Base-by-base conservation (phyloP, 495 filamentous ascomycete species). In the Glutinoglossum americanum region DNA sequence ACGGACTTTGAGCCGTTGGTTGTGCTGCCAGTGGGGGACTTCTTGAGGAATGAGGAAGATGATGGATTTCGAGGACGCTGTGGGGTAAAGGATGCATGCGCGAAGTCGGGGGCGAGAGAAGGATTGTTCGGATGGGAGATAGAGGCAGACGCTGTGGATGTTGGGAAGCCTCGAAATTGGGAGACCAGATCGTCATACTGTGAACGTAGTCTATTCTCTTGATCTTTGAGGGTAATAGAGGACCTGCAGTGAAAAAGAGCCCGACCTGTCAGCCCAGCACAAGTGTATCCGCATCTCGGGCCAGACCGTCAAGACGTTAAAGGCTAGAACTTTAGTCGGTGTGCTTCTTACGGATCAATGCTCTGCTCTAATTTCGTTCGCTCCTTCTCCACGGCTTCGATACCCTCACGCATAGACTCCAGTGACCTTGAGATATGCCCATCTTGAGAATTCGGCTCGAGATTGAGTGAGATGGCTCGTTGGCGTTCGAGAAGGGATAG, bases 381-480 rank as follows among this genome's bases (percentile, higher is more conserved):
- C 60, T 92, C 82, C 49, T 78, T 74, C 63, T 85, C 81, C 25
- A 94, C 72, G 13, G 76, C 69, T 61, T 87, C 81, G 61, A 98
- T 77, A 17, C 92, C 89, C 60, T 89, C 85, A 45, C 79, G 79
- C 54, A 98, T 77, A 39, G 84, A 85, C 32, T 93, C 85, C 44
- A 98, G 76, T 10, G 89, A 94, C 47, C 86, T 76, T 6, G 87
- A 89, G 60, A 96, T 92, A 62, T 93, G 84, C 32, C 83, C 83
- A 73, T 93, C 88, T 69, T 94, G 86, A 7, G 83, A 78, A 65
- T 87, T 87, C 11, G 54, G 30, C 8, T 56, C 35, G 15, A 56
- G 54, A 15, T 56, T 39, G 54, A 47, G 54, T 23, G 41, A 48
- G 15, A 66, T 61, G n/a, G 89, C 88, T 47, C 90, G 83, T 71